phyloP scores from a whole-genome alignment of 2,329 filamentous ascomycete species.

The Fusarium praegraminearum region DNA sequence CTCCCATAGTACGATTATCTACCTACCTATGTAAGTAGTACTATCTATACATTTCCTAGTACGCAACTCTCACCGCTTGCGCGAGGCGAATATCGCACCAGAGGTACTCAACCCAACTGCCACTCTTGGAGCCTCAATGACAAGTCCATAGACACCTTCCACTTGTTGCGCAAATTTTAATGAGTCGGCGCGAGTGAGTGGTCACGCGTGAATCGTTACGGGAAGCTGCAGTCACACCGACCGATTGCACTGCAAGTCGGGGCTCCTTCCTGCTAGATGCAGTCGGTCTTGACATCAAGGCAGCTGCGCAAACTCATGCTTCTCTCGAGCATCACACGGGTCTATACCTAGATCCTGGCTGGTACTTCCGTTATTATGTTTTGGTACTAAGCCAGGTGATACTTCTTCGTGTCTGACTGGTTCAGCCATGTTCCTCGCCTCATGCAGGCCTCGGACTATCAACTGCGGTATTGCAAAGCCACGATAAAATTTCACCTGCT shows the following conservation, averaged over 20 bases:
- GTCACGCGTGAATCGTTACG: constrained; percentile 22
- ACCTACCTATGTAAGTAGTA: neutral
- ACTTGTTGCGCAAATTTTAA: neutral
- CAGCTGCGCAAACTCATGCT: neutral
- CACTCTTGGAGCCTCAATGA: neutral
- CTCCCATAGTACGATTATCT: neutral
- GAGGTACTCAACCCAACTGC: neutral
- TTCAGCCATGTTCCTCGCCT: neutral
- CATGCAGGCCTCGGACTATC: neutral
- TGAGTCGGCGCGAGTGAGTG: neutral
- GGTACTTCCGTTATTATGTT: neutral
- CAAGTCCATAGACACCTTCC: neutral
- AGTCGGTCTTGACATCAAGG: constrained; percentile 23
- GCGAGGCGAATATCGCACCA: neutral
- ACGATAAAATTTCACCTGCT: neutral
- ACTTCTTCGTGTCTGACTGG: neutral
- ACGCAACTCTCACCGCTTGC: neutral
- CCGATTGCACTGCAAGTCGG: neutral
- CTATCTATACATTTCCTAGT: neutral
- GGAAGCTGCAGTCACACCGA: constrained; percentile 35
- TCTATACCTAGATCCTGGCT: neutral
- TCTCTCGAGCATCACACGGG: neutral
- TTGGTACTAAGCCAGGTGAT: neutral
- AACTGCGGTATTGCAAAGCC: neutral
- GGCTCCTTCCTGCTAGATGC: constrained; percentile 26